Evolutionary conservation across 2,329 filamentous ascomycete species (phyloP).

Genomic region (Aspergillus clavatus): DNA sequence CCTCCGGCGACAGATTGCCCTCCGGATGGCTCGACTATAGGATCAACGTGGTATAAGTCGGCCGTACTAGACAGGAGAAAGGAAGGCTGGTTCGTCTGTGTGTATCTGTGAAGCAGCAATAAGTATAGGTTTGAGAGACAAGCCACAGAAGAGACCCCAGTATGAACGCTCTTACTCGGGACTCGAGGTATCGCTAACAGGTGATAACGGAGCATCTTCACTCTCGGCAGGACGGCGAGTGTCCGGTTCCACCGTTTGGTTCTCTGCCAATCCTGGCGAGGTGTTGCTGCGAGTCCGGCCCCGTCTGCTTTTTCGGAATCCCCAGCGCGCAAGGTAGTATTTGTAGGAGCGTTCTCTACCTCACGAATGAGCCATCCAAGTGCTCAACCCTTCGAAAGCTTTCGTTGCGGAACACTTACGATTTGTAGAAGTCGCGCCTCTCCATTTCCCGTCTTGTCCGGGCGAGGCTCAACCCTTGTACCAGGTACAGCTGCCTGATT

Average conservation of each 20-base stretch:
- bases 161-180: not conserved
- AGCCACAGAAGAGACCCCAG: not conserved
- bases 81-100: not conserved
- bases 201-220: not conserved
- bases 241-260: not conserved
- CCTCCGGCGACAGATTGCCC: not conserved
- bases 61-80: not conserved
- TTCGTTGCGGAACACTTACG: not conserved
- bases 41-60: not conserved
- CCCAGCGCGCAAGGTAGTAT: not conserved
- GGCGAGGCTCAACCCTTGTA: not conserved
- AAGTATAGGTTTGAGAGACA: not conserved
- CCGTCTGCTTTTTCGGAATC: not conserved
- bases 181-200: not conserved
- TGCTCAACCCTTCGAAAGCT: too few relatives aligned
- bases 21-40: not conserved
- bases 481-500: not conserved
- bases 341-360: not conserved
- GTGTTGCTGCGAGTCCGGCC: not conserved
- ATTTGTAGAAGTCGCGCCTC: not conserved
- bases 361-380: too few relatives aligned
- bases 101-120: not conserved
- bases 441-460: not conserved
- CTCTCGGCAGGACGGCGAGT: not conserved
- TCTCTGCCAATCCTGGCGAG: not conserved